These are phyloP conservation scores for Solanum medicagineum DNA, from an alignment of 257 asterid genomes.

Conservation along the genomic window DNA sequence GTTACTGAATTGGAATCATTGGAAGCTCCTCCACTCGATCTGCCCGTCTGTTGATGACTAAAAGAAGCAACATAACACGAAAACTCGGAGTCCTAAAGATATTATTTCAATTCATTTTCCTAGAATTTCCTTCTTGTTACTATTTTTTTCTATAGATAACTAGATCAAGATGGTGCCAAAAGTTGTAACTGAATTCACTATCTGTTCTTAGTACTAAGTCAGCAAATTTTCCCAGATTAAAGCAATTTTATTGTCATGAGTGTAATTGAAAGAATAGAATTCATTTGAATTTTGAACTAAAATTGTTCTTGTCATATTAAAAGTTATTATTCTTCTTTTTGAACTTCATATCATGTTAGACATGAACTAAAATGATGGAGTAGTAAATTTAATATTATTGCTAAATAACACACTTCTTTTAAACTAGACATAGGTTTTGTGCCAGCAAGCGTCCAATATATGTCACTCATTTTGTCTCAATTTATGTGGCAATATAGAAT, in stretches of 20 bases:
- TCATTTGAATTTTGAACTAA: slow-evolving; percentile 2
- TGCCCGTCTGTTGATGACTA: slow-evolving; percentile 37
- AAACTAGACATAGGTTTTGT: too few relatives aligned
- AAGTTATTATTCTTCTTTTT: too few relatives aligned
- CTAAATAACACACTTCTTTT: neutral
- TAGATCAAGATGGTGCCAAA: too few relatives aligned
- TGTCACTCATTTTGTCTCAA: too few relatives aligned
- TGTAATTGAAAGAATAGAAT: neutral
- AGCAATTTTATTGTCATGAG: slow-evolving; percentile 8
- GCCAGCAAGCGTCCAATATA: too few relatives aligned
- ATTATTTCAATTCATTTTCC: neutral
- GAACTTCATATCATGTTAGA: neutral
- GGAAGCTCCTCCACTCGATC: slow-evolving; percentile 10
- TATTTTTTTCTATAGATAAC: too few relatives aligned
- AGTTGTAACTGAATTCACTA: too few relatives aligned
- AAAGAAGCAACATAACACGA: neutral
- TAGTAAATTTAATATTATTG: neutral
- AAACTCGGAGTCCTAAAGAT: neutral
- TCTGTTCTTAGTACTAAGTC: neutral
- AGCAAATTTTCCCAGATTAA: neutral
- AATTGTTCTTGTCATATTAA: neutral
- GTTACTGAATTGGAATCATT: neutral
- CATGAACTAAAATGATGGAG: neutral
- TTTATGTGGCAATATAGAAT: too few relatives aligned
- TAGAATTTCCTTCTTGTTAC: neutral